Base-by-base conservation (phyloP, 73 alveolate genomes). In the Diophrys sp. region DNA sequence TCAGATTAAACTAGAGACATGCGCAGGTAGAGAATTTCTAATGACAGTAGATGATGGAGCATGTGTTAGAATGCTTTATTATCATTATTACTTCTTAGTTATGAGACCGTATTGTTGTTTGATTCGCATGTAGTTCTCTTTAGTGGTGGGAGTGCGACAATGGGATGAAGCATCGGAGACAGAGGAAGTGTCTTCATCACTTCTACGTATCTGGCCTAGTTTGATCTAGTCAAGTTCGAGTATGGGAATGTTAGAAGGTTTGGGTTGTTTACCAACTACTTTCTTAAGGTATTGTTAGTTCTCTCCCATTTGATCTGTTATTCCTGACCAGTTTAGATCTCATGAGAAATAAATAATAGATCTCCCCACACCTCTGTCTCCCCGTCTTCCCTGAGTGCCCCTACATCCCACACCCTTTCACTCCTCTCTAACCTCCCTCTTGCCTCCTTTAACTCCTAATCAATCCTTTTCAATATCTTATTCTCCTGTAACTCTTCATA, bases 1-100 rank as follows among this genome's bases (percentile, higher is more conserved):
- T 44, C 81, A 82, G 25, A 25, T 82, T 29, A 82, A 70, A 56
- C 25, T 74, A 31, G 73, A 75, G 24, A 14, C 67, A 0, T 82
- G 90, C 75, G 75, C 31, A 23, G 84, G 70, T 0, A 73, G 68
- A 29, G 90, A 82, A 55, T 82, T 74, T 34, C 23, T 82, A 11
- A 74, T 32, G 25, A 82, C 84, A 11, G 89, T 81, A 1, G 89
- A 81, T 29, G 33, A 1, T 14, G 81, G 81, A 54, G 84, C 70
- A 11, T 26, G 62, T 28, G 84, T 70, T 25, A 1, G 90, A 18
- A 82, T 82, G 90, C 14, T 82, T 0, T 82, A n/a, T n/a, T n/a
- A n/a, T n/a, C n/a, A n/a, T n/a, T n/a, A n/a, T n/a, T n/a, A n/a
- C n/a, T n/a, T n/a, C n/a, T n/a, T n/a, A n/a, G n/a, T n/a, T n/a